phyloP scores from a whole-genome alignment of 2,329 filamentous ascomycete genomes.

The Aspergillus tanneri region DNA sequence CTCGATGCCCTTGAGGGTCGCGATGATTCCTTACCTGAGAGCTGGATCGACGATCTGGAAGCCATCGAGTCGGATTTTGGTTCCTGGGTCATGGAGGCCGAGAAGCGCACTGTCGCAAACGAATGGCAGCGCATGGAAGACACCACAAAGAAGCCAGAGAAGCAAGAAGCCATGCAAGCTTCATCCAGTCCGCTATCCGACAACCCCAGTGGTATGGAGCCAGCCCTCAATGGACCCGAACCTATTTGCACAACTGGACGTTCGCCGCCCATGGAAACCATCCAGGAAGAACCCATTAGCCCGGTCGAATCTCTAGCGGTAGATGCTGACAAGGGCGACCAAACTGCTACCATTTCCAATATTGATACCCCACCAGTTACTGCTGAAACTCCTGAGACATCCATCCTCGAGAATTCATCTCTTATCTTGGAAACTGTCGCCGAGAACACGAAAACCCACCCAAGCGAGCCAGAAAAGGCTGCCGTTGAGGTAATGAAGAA shows the following conservation, averaged over 20 bases:
- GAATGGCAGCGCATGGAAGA: conserved; percentile 47
- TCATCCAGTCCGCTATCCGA: background rate
- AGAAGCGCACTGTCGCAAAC: conserved; percentile 68
- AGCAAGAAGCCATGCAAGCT: background rate
- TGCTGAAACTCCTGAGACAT: background rate
- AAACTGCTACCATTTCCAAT: background rate
- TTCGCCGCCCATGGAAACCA: conserved; percentile 23
- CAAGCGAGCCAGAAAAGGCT: background rate
- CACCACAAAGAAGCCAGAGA: no score
- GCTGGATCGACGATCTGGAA: conserved; percentile 87
- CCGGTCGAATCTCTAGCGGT: conserved; percentile 2
- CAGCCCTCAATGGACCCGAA: conserved; percentile 1
- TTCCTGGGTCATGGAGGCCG: conserved; percentile 76
- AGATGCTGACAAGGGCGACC: background rate
- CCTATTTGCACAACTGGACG: conserved; percentile 11
- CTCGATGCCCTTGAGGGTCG: conserved; percentile 82
- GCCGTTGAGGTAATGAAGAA: background rate
- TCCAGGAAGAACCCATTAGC: conserved; percentile 21
- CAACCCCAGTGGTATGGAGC: background rate
- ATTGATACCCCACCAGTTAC: background rate
- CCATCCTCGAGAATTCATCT: background rate
- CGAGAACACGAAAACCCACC: no score
- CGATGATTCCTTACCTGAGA: conserved; percentile 77
- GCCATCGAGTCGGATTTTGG: conserved; percentile 72
- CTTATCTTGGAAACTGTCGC: background rate